Conservation (phyloP, 192 early-diverging fungal species). For the Coemansia reversa region DNA sequence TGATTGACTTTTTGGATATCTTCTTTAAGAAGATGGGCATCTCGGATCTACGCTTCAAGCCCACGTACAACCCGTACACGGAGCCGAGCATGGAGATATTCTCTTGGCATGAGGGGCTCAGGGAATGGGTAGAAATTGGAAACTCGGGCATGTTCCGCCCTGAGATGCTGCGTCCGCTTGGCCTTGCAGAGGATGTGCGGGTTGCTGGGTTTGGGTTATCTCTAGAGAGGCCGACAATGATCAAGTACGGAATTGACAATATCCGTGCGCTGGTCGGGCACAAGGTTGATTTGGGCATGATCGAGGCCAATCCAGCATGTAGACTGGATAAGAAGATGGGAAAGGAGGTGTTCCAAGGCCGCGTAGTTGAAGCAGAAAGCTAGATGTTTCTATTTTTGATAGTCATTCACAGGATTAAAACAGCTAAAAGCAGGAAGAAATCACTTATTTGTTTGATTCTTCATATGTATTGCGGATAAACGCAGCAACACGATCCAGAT, state of each 20-base stretch:
- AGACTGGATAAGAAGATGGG: slow-evolving; percentile 77
- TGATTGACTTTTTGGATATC: slow-evolving; percentile 94
- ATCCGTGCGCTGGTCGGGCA: slow-evolving; percentile 95
- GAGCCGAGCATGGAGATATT: slow-evolving; percentile 99
- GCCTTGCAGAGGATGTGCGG: slow-evolving; percentile 88
- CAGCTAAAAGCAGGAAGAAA: neutral
- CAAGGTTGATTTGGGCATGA: slow-evolving; percentile 88
- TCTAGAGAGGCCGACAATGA: slow-evolving; percentile 97
- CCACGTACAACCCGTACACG: slow-evolving; percentile 99
- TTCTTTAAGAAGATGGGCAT: slow-evolving; percentile 99
- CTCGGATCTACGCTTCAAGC: slow-evolving; percentile 95
- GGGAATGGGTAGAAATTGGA: slow-evolving; percentile 93
- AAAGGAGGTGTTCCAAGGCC: slow-evolving; percentile 25
- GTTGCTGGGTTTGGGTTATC: slow-evolving; percentile 98
- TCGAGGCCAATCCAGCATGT: slow-evolving; percentile 86
- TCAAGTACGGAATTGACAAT: slow-evolving; percentile 92
- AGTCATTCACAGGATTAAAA: neutral
- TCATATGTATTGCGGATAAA: slow-evolving; percentile 30
- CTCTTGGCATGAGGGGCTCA: slow-evolving; percentile 87
- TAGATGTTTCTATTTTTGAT: neutral
- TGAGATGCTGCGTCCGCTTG: slow-evolving; percentile 95
- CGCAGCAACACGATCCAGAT: slow-evolving; percentile 20
- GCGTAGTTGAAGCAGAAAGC: neutral
- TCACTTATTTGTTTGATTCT: slow-evolving; percentile 2
- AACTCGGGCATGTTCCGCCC: slow-evolving; percentile 99